Evolutionary conservation across 1,284 basidiomycete species (phyloP).

Genomic region (Xerocomus amazonicus): DNA sequence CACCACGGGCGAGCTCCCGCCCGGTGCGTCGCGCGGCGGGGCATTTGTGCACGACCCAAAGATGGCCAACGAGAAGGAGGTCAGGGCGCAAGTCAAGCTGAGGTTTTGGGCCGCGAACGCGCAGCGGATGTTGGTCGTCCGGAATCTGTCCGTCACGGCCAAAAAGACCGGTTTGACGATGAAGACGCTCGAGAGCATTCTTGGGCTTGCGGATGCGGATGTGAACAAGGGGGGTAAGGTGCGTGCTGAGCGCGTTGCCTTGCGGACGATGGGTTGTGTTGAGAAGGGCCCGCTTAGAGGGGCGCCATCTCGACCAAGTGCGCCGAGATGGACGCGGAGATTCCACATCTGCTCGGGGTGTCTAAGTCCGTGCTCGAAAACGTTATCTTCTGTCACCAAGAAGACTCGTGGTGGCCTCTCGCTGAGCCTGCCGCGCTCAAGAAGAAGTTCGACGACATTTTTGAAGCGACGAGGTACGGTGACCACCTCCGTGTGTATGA

Average conservation of each 20-base stretch:
- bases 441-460: conserved; percentile 99
- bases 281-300: no score
- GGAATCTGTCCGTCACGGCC: conserved; percentile 89
- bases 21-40: conserved; percentile 96
- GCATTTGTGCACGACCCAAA: conserved; percentile 98
- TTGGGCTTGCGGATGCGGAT: conserved; percentile 71
- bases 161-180: conserved; percentile 93
- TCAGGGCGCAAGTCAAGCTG: conserved; percentile 96
- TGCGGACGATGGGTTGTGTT: no score
- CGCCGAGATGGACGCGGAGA: conserved; percentile 93
- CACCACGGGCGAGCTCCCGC: conserved; percentile 96
- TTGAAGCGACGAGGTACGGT: conserved; percentile 88
- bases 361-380: conserved; percentile 97
- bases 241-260: conserved; percentile 16
- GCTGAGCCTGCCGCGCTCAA: conserved; percentile 89
- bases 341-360: conserved; percentile 90
- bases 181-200: conserved; percentile 96
- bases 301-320: conserved; percentile 93
- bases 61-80: conserved; percentile 98
- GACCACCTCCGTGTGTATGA: not conserved
- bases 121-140: conserved; percentile 86
- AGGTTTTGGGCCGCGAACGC: conserved; percentile 90
- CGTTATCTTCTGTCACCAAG: conserved; percentile 99
- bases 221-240: conserved; percentile 76
- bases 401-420: conserved; percentile 98